Evolutionary conservation across 768 basidiomycete genomes (phyloP), one percentile per base, ranked within the genome.

Genomic region (Leccinum aurantiacum): DNA sequence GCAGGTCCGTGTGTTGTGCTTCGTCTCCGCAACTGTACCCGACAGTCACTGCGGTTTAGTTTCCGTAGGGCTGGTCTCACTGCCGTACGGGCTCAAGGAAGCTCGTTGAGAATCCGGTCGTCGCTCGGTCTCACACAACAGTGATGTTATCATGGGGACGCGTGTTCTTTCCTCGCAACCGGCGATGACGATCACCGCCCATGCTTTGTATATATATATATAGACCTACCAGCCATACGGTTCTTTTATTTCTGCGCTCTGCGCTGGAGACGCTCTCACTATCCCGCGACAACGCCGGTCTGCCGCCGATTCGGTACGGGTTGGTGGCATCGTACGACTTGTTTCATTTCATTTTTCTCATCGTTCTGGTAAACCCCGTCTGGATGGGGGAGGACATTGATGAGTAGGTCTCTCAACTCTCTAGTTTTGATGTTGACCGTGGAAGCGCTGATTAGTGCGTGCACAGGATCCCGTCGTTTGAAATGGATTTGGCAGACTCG

Each of bases 121-220:
- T 38, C 48, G 54, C 52, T 48, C 22, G 35, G 13, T 19, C 33
- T 38, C 37, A 11, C 24, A 22, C 9, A 19, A 41, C 38, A 3
- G 33, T 35, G 54, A 60, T 41, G 44, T 52, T 44, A 48, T 19
- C 53, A 53, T 65, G 62, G 60, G 56, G 57, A 67, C 54, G 35
- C 14, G 19, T 33, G 22, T 25, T 6, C 27, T 54, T 46, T 15
- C 59, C 44, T 65, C 57, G 6, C 62, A 58, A 62, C 48, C 11
- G 48, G 19, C 60, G 46, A 25, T 37, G 48, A 59, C 29, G 17
- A 29, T 52, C 31, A 53, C 51, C 46, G n/a, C 47, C 7, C 29
- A 3, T 35, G 41, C 15, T 17, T 31, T 52, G 31, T 8, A 25
- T 17, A 22, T 52, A 22, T 27, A 33, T 27, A 33, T 33, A 52